Percentiles rank a stretch among this genome's conserved stretches.
phyloP scores from a whole-genome alignment of 345 rosid genomes.

The Salix arbutifolia region DNA sequence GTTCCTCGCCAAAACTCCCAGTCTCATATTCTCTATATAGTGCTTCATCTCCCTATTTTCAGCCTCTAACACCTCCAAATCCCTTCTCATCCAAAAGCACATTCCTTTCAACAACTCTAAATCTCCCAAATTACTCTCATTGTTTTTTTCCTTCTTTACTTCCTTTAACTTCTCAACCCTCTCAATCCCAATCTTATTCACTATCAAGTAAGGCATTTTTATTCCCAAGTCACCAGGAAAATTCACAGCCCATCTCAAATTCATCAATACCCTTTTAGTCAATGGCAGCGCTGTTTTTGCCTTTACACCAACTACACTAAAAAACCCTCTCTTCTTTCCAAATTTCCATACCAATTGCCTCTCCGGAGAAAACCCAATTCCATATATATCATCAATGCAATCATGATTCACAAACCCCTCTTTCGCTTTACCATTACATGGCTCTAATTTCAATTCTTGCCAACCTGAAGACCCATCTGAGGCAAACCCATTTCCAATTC shows the following conservation, averaged over 20 bases:
- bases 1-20: conserved; percentile 19
- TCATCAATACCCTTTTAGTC: conserved; percentile 34
- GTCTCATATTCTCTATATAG: conserved; percentile 41
- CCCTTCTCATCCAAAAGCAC: conserved; percentile 52
- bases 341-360: conserved; percentile 23
- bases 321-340: conserved; percentile 23
- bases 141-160: conserved; percentile 15
- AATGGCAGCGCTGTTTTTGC: conserved; percentile 52
- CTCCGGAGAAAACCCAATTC: conserved; percentile 20
- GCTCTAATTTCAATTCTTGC: conserved; percentile 61
- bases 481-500: conserved; percentile 23
- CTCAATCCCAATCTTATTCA: conserved; percentile 55
- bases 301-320: conserved; percentile 34
- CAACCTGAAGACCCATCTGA: conserved; percentile 32
- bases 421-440: conserved; percentile 20
- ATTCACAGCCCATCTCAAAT: conserved; percentile 51
- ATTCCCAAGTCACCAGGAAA: conserved; percentile 25
- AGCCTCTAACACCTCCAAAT: conserved; percentile 47
- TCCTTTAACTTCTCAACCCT: conserved; percentile 36
- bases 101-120: conserved; percentile 45
- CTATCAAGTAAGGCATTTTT: conserved; percentile 49
- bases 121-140: conserved; percentile 30
- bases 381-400: conserved; percentile 10
- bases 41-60: conserved; percentile 52
- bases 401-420: conserved; percentile 18